These are phyloP conservation scores for Mentha longifolia DNA, from an alignment of 257 asterid genomes.

Conservation along the genomic window DNA sequence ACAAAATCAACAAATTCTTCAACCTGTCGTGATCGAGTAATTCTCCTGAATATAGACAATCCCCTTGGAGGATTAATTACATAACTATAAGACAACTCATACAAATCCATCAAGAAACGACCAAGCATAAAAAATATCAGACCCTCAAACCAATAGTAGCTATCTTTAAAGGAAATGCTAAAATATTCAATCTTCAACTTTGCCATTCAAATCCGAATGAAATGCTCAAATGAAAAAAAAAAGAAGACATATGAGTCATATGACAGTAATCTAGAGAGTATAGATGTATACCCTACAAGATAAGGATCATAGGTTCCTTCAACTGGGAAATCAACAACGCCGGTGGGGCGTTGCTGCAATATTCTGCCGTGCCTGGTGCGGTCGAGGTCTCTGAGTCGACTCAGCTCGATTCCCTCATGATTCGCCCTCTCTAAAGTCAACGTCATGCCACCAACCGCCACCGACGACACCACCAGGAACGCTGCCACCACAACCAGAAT, in stretches of 20 bases:
- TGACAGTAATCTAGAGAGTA: background rate
- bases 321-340: conserved; percentile 83
- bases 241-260: no score
- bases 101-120: conserved; percentile 9
- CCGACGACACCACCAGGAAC: conserved; percentile 38
- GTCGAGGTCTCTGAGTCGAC: conserved; percentile 74
- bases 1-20: conserved; percentile 10
- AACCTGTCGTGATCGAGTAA: background rate
- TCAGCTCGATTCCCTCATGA: conserved; percentile 65
- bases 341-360: conserved; percentile 65
- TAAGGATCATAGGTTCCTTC: conserved; percentile 90
- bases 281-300: conserved; percentile 72
- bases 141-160: background rate
- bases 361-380: conserved; percentile 73
- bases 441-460: conserved; percentile 47
- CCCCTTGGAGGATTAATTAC: background rate
- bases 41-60: background rate
- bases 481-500: conserved; percentile 38
- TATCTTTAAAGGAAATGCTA: background rate
- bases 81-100: background rate
- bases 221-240: background rate
- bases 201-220: background rate
- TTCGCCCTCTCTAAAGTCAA: conserved; percentile 73
- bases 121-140: background rate
- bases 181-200: background rate